These are phyloP conservation scores for Usnea hakonensis DNA, from an alignment of 495 filamentous ascomycete genomes.

Conservation along the genomic window DNA sequence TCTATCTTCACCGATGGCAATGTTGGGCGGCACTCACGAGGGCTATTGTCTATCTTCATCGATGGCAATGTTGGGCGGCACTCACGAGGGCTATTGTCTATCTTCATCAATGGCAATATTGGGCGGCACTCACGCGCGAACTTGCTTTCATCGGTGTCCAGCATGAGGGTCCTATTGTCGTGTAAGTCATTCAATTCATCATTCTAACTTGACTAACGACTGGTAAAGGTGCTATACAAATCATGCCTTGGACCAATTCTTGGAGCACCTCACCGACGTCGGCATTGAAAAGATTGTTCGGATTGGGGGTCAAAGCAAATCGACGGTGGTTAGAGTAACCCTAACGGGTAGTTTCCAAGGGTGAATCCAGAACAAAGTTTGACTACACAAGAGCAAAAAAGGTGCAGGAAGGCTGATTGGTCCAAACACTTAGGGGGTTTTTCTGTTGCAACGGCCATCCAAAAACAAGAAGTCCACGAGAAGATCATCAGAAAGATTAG, in stretches of 20 bases:
- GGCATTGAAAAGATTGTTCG: constrained; percentile 56
- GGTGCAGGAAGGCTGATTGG: no score
- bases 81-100: no score
- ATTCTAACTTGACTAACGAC: not conserved
- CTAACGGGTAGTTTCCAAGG: constrained; percentile 18
- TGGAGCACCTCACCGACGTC: constrained; percentile 53
- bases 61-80: no score
- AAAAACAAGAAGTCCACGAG: constrained; percentile 10
- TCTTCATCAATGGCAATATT: no score
- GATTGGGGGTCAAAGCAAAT: constrained; percentile 62
- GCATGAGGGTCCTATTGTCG: constrained; percentile 53
- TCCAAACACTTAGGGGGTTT: no score
- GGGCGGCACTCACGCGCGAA: constrained; percentile 45
- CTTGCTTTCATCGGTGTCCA: constrained; percentile 57
- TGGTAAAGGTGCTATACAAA: constrained; percentile 53
- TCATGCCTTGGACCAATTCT: constrained; percentile 64
- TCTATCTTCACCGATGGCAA: no score
- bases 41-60: no score
- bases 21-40: no score
- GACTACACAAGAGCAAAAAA: no score
- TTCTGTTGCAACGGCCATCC: not conserved
- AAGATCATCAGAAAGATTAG: not conserved
- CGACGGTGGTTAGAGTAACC: constrained; percentile 34
- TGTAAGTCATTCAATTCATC: constrained; percentile 11
- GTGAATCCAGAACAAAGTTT: constrained; percentile 16